Evolutionary conservation across 495 filamentous ascomycete genomes (phyloP).

Genomic region (Trichoderma asperelloides): DNA sequence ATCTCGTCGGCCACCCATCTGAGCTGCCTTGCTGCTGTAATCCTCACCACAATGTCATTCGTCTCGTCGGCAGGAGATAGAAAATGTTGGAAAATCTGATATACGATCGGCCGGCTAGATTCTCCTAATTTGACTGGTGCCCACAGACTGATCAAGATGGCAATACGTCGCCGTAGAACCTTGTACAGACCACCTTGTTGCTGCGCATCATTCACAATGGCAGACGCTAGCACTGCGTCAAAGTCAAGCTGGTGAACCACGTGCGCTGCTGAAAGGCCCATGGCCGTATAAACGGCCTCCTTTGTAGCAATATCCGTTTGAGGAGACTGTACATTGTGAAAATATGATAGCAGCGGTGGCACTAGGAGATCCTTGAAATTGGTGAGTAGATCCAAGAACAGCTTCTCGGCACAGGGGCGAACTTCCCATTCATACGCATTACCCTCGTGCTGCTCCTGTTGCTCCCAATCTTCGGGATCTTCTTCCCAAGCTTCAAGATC

Average conservation of each 20-base stretch:
- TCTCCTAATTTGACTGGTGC: slow-evolving; percentile 61
- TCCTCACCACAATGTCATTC: slow-evolving; percentile 87
- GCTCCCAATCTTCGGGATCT: slow-evolving; percentile 89
- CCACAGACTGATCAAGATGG: slow-evolving; percentile 86
- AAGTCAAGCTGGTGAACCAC: slow-evolving; percentile 65
- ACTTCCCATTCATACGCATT: slow-evolving; percentile 83
- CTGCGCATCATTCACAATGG: slow-evolving; percentile 71
- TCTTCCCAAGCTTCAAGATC: slow-evolving; percentile 88
- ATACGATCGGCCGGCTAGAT: slow-evolving; percentile 60
- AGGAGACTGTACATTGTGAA: slow-evolving; percentile 60
- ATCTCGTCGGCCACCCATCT: slow-evolving; percentile 71
- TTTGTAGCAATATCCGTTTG: slow-evolving; percentile 67
- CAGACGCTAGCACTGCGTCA: slow-evolving; percentile 63
- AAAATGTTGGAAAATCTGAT: slow-evolving; percentile 84
- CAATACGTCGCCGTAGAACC: slow-evolving; percentile 77
- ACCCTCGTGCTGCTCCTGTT: slow-evolving; percentile 66
- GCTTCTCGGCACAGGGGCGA: slow-evolving; percentile 81
- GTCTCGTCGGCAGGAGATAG: slow-evolving; percentile 63
- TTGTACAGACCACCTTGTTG: slow-evolving; percentile 67
- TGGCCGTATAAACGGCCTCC: slow-evolving; percentile 87
- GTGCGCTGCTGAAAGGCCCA: slow-evolving; percentile 77
- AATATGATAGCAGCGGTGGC: slow-evolving; percentile 68
- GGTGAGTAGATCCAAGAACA: slow-evolving; percentile 84
- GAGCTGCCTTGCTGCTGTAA: slow-evolving; percentile 81
- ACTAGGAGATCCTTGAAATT: slow-evolving; percentile 74